These are phyloP conservation scores for Opeltia flavorubescens DNA, from an alignment of 495 filamentous ascomycete species.

Conservation along the genomic window DNA sequence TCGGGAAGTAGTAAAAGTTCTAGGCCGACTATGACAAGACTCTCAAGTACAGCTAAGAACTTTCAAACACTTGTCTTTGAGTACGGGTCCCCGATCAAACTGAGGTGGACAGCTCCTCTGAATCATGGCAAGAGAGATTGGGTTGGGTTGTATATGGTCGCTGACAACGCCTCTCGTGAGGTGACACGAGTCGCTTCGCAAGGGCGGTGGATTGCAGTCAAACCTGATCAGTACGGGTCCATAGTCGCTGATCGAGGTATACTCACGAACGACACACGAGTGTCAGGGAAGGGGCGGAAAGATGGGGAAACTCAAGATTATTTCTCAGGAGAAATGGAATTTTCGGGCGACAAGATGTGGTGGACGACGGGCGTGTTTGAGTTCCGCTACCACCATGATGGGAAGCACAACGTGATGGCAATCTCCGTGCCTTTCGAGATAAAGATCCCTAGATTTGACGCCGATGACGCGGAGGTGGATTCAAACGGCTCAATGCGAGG, in stretches of 20 bases:
- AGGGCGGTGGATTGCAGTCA: conserved; percentile 80
- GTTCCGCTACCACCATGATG: conserved; percentile 92
- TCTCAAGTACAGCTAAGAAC: conserved; percentile 21
- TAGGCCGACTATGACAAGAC: conserved; percentile 15
- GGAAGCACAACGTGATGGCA: conserved; percentile 90
- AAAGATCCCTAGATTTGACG: conserved; percentile 60
- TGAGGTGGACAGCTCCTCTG: conserved; percentile 82
- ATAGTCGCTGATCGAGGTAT: conserved; percentile 67
- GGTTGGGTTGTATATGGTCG: conserved; percentile 89
- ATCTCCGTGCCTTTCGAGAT: conserved; percentile 91
- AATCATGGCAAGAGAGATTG: conserved; percentile 91
- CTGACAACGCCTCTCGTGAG: conserved; percentile 78
- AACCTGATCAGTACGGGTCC: conserved; percentile 62
- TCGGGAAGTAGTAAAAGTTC: conserved; percentile 34
- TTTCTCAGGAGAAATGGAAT: conserved; percentile 66
- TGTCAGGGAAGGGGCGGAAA: conserved; percentile 28
- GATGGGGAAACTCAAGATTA: conserved; percentile 36
- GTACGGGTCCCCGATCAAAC: conserved; percentile 82
- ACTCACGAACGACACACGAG: conserved; percentile 44
- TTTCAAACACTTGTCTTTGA: conserved; percentile 66
- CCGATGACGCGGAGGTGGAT: conserved; percentile 40
- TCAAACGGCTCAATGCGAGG: conserved; percentile 33
- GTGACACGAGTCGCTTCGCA: conserved; percentile 71
- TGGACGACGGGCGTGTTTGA: conserved; percentile 95
- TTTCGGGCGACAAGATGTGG: conserved; percentile 87